These are phyloP conservation scores for Aspergillus fijiensis DNA, from an alignment of 2,329 filamentous ascomycete species.

Conservation along the genomic window DNA sequence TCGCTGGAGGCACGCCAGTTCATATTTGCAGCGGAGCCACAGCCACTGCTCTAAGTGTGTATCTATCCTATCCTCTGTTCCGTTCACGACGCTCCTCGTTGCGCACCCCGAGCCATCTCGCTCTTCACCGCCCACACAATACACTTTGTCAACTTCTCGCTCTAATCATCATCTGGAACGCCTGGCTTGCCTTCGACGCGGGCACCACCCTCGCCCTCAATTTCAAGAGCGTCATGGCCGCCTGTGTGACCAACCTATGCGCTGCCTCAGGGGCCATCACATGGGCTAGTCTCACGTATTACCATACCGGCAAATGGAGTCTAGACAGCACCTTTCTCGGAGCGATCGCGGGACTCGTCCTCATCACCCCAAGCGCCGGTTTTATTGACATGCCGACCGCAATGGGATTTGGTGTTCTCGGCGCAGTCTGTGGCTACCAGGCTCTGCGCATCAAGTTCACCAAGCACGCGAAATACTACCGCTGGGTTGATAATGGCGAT, in stretches of 20 bases:
- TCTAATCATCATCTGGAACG: slow-evolving; percentile 53
- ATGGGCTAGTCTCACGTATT: slow-evolving; percentile 49
- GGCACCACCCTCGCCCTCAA: slow-evolving; percentile 51
- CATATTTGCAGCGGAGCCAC: slow-evolving; percentile 48
- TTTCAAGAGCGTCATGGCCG: slow-evolving; percentile 53
- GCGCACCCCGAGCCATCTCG: slow-evolving; percentile 49
- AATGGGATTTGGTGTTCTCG: slow-evolving; percentile 50
- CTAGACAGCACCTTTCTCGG: slow-evolving; percentile 54
- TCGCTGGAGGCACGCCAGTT: slow-evolving; percentile 48
- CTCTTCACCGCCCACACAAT: slow-evolving; percentile 51
- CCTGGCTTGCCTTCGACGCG: slow-evolving; percentile 54
- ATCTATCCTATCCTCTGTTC: slow-evolving; percentile 52
- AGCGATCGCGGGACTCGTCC: slow-evolving; percentile 53
- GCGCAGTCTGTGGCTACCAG: slow-evolving; percentile 51
- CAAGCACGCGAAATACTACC: slow-evolving; percentile 45
- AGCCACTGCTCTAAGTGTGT: slow-evolving; percentile 46
- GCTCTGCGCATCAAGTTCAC: slow-evolving; percentile 56
- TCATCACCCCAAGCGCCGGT: slow-evolving; percentile 53
- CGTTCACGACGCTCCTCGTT: slow-evolving; percentile 46
- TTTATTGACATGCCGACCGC: slow-evolving; percentile 53
- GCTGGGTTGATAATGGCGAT: slow-evolving; percentile 58
- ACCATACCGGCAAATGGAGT: slow-evolving; percentile 47
- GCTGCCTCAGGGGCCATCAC: slow-evolving; percentile 50
- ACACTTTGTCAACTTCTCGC: slow-evolving; percentile 50
- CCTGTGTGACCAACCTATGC: slow-evolving; percentile 52